Evolutionary conservation across 176 grass and related monocot species (phyloP).

Genomic region (Phyllostachys edulis): DNA sequence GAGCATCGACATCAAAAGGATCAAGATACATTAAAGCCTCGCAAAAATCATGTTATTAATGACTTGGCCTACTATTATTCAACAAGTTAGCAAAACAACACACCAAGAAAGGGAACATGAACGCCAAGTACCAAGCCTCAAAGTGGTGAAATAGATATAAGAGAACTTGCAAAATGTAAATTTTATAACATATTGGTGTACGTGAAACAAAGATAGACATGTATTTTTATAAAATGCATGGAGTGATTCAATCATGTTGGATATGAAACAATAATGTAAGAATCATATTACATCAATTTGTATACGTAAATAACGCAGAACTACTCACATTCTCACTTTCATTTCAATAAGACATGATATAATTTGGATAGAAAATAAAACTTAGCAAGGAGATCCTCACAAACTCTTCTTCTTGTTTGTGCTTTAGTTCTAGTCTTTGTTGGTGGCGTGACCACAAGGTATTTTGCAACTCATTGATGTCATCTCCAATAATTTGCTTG

Average conservation of each 20-base stretch:
- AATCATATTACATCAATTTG: background rate
- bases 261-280: background rate
- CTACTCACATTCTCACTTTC: slow-evolving; percentile 3
- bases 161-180: background rate
- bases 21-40: slow-evolving; percentile 83
- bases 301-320: slow-evolving; percentile 1
- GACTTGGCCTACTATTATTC: slow-evolving; percentile 14
- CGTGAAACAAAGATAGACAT: slow-evolving; percentile 1
- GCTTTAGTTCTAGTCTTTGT: slow-evolving; percentile 59
- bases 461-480: slow-evolving; percentile 75
- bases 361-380: background rate
- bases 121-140: background rate
- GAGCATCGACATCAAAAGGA: slow-evolving; percentile 97
- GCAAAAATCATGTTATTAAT: slow-evolving; percentile 7
- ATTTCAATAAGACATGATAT: background rate
- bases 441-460: slow-evolving; percentile 65
- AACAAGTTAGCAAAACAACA: background rate
- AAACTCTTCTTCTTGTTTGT: slow-evolving; percentile 93
- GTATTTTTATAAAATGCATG: background rate
- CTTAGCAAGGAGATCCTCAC: slow-evolving; percentile 54
- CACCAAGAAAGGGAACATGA: slow-evolving; percentile 17
- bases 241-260: background rate
- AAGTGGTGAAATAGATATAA: background rate
- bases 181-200: background rate
- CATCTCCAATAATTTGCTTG: slow-evolving; percentile 82